Percentiles rank a stretch among this genome's conserved stretches.
These are phyloP conservation scores for Salvia splendens DNA, from an alignment of 257 asterid species.

Conservation along the genomic window DNA sequence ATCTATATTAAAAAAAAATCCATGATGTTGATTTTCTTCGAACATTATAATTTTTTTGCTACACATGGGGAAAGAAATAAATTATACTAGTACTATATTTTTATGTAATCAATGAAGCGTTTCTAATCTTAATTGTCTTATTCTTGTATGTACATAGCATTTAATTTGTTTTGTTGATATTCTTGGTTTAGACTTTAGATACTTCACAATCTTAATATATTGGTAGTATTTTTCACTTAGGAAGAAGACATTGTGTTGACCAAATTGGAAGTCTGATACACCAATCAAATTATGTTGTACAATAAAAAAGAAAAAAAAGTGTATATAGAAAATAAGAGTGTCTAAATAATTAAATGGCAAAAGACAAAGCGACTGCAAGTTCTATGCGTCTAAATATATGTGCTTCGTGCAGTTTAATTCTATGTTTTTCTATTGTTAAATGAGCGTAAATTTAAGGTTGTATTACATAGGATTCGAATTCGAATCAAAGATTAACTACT, in stretches of 20 bases:
- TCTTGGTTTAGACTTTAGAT: slow-evolving; percentile 7
- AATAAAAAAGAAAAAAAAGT: background rate
- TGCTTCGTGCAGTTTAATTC: slow-evolving; percentile 9
- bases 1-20: too few relatives aligned
- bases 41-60: too few relatives aligned
- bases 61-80: background rate
- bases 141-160: background rate
- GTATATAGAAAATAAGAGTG: background rate
- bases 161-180: background rate
- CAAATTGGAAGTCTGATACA: slow-evolving; percentile 28
- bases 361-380: slow-evolving; percentile 30
- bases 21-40: too few relatives aligned
- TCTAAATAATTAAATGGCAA: background rate
- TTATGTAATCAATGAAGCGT: background rate
- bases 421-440: background rate
- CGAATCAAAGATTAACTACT: too few relatives aligned
- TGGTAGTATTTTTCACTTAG: slow-evolving; percentile 1
- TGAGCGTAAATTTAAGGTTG: too few relatives aligned
- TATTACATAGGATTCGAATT: too few relatives aligned
- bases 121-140: background rate
- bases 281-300: background rate
- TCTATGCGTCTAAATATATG: slow-evolving; percentile 23
- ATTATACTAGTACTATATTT: background rate
- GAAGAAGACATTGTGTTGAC: slow-evolving; percentile 26
- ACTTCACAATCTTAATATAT: background rate